These are phyloP conservation scores for Monosiga brevicollis DNA, from an alignment of 78 protist genomes.

Conservation along the genomic window DNA sequence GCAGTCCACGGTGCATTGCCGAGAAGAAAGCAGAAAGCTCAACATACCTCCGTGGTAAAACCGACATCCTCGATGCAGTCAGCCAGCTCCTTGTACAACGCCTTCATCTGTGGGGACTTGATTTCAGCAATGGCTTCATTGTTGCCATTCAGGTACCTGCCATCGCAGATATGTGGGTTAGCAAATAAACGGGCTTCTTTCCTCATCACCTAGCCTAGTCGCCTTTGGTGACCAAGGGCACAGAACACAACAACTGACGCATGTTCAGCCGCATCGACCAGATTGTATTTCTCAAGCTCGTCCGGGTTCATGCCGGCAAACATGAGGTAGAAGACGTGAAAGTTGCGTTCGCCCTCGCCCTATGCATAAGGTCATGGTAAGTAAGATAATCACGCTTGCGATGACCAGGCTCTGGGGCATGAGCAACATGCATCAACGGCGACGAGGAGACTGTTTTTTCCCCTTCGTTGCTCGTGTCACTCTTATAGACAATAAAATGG, in stretches of 20 bases:
- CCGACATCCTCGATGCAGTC: background rate
- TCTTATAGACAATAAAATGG: no score
- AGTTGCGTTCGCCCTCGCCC: conserved; percentile 50
- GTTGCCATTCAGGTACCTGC: background rate
- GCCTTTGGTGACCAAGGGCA: no score
- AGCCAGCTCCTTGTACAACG: background rate
- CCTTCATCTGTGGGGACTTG: background rate
- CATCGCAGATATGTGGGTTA: background rate
- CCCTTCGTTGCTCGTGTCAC: no score
- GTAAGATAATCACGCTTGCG: no score
- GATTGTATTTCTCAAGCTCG: background rate
- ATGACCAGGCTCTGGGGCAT: no score
- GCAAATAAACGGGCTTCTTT: no score
- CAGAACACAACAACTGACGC: background rate
- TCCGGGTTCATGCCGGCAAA: background rate
- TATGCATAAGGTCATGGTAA: no score
- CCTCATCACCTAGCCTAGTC: no score
- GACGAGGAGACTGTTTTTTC: no score
- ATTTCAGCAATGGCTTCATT: background rate
- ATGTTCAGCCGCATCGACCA: conserved; percentile 16
- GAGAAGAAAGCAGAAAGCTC: no score
- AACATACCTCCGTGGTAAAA: background rate
- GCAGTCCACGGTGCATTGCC: no score
- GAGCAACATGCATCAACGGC: no score
- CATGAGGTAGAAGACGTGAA: conserved; percentile 63